These are phyloP conservation scores for Penicillium sp. DNA, from an alignment of 2,329 filamentous ascomycete genomes.

Conservation along the genomic window DNA sequence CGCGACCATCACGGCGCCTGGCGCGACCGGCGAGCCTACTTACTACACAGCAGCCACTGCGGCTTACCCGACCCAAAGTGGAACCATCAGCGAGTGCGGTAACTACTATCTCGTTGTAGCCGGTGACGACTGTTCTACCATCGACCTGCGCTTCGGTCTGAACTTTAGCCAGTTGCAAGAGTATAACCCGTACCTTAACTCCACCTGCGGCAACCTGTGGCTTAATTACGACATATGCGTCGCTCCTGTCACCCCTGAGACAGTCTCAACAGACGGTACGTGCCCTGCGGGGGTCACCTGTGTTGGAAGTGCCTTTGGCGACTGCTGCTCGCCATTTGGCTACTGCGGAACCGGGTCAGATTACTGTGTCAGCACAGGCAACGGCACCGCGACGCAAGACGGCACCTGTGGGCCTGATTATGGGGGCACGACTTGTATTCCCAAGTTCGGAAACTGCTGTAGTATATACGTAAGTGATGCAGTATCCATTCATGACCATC, in stretches of 20 bases:
- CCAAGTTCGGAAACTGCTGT: neutral
- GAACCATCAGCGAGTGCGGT: neutral
- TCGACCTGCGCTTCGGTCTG: neutral
- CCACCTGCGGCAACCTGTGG: neutral
- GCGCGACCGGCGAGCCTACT: neutral
- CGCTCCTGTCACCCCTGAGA: neutral
- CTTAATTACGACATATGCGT: constrained; percentile 1
- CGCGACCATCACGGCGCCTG: neutral
- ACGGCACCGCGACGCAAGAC: neutral
- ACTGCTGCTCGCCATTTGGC: neutral
- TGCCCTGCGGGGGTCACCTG: neutral
- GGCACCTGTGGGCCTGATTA: constrained; percentile 1
- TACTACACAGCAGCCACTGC: constrained; percentile 1
- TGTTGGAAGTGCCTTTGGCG: neutral
- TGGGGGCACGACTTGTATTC: neutral
- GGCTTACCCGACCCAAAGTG: neutral
- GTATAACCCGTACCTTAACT: neutral
- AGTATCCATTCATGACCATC: neutral
- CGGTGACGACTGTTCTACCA: neutral
- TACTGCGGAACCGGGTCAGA: neutral
- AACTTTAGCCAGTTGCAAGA: neutral
- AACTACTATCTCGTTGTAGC: neutral
- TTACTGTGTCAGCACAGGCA: neutral
- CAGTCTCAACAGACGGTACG: neutral
- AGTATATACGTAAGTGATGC: neutral